Evolutionary conservation across 306 rosid genomes (phyloP).

Genomic region (Medicago truncatula): DNA sequence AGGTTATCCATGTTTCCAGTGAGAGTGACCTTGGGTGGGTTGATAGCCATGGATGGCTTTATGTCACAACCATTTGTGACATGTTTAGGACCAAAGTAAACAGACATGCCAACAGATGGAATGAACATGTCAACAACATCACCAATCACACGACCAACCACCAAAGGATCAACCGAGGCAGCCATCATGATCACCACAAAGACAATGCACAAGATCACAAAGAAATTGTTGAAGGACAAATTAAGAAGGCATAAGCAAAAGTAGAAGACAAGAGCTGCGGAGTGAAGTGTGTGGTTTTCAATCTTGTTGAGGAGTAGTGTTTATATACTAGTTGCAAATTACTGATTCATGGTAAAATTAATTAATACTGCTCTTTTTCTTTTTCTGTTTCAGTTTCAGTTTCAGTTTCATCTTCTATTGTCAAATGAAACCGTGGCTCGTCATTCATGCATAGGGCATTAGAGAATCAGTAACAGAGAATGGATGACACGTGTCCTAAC

Average conservation of each 20-base stretch:
- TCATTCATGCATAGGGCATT: not conserved
- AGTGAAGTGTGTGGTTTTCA: not conserved
- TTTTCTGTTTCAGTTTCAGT: not conserved
- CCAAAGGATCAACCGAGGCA: constrained; percentile 77
- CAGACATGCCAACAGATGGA: constrained; percentile 68
- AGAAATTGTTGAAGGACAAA: not conserved
- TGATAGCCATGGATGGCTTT: constrained; percentile 70
- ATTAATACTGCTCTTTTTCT: not conserved
- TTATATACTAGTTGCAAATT: constrained; percentile 44
- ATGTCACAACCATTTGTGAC: constrained; percentile 87
- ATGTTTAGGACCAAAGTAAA: constrained; percentile 72
- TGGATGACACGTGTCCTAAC: constrained; percentile 56
- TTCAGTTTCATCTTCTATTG: not conserved
- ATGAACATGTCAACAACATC: constrained; percentile 89
- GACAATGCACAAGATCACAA: not conserved
- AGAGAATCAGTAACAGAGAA: constrained; percentile 24
- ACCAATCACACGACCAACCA: constrained; percentile 85
- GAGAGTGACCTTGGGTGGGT: constrained; percentile 68
- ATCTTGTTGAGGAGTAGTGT: constrained; percentile 1
- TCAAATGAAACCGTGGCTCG: constrained; percentile 15
- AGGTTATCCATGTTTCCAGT: constrained; percentile 59
- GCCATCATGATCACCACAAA: constrained; percentile 51
- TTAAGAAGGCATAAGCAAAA: constrained; percentile 2
- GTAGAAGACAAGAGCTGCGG: not conserved
- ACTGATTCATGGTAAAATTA: not conserved